A percentile compares a stretch with the other conserved stretches of the same genome.
These are phyloP conservation scores for Collybiopsis confluens DNA, from an alignment of 768 basidiomycete species.

Conservation along the genomic window DNA sequence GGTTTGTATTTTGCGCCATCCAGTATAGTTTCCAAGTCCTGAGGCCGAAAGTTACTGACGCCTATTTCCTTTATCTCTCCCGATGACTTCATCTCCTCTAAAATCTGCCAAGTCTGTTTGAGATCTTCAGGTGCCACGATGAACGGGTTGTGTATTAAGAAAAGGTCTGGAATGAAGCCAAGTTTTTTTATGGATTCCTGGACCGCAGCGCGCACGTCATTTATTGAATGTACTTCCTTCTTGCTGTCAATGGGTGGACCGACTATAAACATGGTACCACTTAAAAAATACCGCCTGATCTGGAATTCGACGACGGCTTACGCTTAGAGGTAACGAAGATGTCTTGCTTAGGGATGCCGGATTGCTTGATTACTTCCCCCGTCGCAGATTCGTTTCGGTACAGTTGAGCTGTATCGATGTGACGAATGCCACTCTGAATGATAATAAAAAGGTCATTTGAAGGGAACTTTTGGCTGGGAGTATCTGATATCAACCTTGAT, in stretches of 20 bases:
- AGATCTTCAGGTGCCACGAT: conserved; percentile 21
- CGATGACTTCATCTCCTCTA: conserved; percentile 45
- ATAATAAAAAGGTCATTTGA: too few species aligned
- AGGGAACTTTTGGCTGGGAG: too few species aligned
- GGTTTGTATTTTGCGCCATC: conserved; percentile 45
- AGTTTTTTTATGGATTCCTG: conserved; percentile 44
- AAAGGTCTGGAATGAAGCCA: conserved; percentile 45
- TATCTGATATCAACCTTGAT: conserved; percentile 34
- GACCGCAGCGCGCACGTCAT: conserved; percentile 36
- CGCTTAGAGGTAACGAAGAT: conserved; percentile 50
- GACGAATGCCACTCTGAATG: conserved; percentile 17
- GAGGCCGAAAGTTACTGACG: conserved; percentile 49
- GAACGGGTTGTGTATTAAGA: conserved; percentile 44
- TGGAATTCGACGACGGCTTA: neutral
- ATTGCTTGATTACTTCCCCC: conserved; percentile 31
- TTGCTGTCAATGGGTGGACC: too few species aligned
- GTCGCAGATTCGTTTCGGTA: conserved; percentile 44
- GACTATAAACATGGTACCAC: too few species aligned
- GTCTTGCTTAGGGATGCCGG: conserved; percentile 29
- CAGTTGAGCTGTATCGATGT: conserved; percentile 49
- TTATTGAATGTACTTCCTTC: conserved; percentile 12
- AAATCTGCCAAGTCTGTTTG: conserved; percentile 41
- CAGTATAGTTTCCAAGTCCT: conserved; percentile 39
- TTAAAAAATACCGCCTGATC: neutral
- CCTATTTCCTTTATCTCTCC: conserved; percentile 40